These are phyloP conservation scores for Nitzschia inconspicua DNA, from an alignment of 108 stramenopile species.

Conservation along the genomic window DNA sequence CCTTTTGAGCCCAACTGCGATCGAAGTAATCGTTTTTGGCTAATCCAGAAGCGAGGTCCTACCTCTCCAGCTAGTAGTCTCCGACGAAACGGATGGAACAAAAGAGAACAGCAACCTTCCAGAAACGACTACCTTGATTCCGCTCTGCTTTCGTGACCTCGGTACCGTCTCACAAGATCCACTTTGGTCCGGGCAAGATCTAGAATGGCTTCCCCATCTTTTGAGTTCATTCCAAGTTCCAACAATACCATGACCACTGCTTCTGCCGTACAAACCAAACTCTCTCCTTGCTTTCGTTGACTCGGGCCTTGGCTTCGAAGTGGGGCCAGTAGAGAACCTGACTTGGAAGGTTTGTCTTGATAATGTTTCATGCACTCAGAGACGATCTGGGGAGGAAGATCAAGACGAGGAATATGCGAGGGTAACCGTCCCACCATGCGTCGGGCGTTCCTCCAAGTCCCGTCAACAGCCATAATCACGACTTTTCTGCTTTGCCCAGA, in stretches of 20 bases:
- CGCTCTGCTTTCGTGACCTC: no score
- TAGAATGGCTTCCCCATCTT: background rate
- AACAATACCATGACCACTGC: constrained; percentile 14
- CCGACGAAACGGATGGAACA: no score
- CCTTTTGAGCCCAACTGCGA: no score
- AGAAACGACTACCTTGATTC: no score
- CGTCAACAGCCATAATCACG: constrained; percentile 40
- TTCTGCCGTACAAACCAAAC: constrained; percentile 21
- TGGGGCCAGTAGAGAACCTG: constrained; percentile 29
- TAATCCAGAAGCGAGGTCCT: no score
- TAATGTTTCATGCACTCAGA: background rate
- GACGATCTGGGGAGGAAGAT: background rate
- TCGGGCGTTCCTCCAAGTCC: constrained; percentile 47
- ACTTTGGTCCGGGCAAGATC: constrained; percentile 1
- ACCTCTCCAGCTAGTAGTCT: no score
- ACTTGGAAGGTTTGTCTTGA: background rate
- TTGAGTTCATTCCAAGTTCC: background rate
- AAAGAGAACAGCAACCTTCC: no score
- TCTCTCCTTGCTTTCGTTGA: no score
- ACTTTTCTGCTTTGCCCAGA: background rate
- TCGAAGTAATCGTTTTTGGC: no score
- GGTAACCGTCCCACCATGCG: constrained; percentile 49
- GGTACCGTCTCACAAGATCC: constrained; percentile 12
- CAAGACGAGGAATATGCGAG: background rate
- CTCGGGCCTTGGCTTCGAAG: constrained; percentile 29